phyloP scores from a whole-genome alignment of 2,329 filamentous ascomycete species.

The Gnomoniopsis sp. region DNA sequence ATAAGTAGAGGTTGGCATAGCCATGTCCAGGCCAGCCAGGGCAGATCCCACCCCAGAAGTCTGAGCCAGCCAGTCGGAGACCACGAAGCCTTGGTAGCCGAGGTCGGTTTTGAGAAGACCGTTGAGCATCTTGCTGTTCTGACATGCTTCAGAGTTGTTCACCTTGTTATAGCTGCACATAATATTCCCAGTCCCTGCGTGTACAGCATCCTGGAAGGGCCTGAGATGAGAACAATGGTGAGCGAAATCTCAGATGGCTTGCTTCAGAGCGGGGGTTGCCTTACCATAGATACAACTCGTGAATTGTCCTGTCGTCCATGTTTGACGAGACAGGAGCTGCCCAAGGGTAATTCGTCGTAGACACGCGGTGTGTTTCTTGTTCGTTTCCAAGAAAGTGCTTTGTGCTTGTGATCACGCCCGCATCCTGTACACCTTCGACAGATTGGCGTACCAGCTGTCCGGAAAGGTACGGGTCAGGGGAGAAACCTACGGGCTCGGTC shows the following conservation, averaged over 20 bases:
- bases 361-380: slow-evolving; percentile 49
- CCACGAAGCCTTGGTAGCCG: slow-evolving; percentile 62
- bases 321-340: slow-evolving; percentile 29
- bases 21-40: slow-evolving; percentile 67
- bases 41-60: slow-evolving; percentile 60
- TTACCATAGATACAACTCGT: slow-evolving; percentile 44
- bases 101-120: slow-evolving; percentile 62
- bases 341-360: slow-evolving; percentile 48
- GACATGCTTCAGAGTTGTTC: slow-evolving; percentile 54
- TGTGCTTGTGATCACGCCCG: slow-evolving; percentile 68
- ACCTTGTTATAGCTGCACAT: slow-evolving; percentile 18
- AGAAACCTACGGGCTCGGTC: slow-evolving; percentile 21
- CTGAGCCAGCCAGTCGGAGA: slow-evolving; percentile 66
- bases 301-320: slow-evolving; percentile 38
- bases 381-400: slow-evolving; percentile 64
- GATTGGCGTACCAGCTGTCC: slow-evolving; percentile 46
- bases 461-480: slow-evolving; percentile 59
- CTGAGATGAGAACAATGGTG: too few relatives aligned
- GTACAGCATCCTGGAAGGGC: slow-evolving; percentile 18
- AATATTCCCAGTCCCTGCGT: slow-evolving; percentile 10
- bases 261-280: too few relatives aligned
- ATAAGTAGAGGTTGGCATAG: slow-evolving; percentile 52
- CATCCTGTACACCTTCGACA: slow-evolving; percentile 65
- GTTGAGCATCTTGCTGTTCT: slow-evolving; percentile 66
- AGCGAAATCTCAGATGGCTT: too few relatives aligned